These are phyloP conservation scores for Wickerhamomyces sydowiorum DNA, from an alignment of 805 yeast species.

Conservation along the genomic window DNA sequence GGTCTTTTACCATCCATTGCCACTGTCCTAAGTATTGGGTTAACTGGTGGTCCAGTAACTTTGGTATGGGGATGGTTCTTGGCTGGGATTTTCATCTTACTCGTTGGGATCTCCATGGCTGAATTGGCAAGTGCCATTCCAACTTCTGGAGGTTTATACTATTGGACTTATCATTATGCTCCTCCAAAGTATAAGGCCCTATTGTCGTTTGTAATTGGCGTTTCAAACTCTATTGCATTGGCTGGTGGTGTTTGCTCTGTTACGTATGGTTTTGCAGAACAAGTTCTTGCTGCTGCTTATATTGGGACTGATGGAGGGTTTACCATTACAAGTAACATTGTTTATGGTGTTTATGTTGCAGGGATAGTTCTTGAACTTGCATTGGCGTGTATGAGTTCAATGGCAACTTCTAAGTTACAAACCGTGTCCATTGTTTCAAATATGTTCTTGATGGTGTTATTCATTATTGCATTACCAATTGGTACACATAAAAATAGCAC, in stretches of 20 bases:
- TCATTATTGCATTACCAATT: constrained; percentile 53
- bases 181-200: constrained; percentile 43
- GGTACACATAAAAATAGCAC: constrained; percentile 33
- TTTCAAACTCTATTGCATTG: constrained; percentile 57
- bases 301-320: constrained; percentile 38
- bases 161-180: constrained; percentile 57
- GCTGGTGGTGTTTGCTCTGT: constrained; percentile 59
- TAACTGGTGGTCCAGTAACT: constrained; percentile 49
- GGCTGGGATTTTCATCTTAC: constrained; percentile 45
- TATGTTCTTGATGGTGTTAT: constrained; percentile 40
- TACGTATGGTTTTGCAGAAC: constrained; percentile 56
- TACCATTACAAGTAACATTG: constrained; percentile 42
- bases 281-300: constrained; percentile 47
- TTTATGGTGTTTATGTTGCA: constrained; percentile 59
- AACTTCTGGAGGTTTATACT: constrained; percentile 66
- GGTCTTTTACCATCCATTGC: constrained; percentile 57
- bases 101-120: constrained; percentile 52
- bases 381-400: constrained; percentile 48
- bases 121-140: constrained; percentile 61
- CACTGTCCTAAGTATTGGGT: constrained; percentile 42
- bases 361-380: constrained; percentile 42
- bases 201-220: constrained; percentile 53
- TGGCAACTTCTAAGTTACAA: constrained; percentile 48
- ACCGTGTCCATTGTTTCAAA: constrained; percentile 48
- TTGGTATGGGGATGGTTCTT: constrained; percentile 67